phyloP scores from a whole-genome alignment of 1,139 yeast genomes.

The Barnettozyma hawaiiensis region DNA sequence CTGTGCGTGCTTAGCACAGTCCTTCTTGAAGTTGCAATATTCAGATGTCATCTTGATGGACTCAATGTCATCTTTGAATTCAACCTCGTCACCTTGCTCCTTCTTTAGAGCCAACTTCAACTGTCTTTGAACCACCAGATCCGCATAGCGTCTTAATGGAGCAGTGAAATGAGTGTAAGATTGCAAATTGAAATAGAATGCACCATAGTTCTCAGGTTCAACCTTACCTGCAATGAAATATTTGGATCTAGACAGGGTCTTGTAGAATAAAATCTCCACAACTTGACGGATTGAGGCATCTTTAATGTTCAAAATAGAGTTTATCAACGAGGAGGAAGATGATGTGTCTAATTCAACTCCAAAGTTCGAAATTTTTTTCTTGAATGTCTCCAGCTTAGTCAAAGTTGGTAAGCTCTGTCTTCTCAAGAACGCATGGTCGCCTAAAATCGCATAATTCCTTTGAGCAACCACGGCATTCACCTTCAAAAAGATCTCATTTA shows the following conservation, averaged over 20 bases:
- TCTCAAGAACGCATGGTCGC: constrained; percentile 78
- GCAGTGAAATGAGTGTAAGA: constrained; percentile 91
- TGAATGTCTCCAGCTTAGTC: constrained; percentile 76
- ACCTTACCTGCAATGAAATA: constrained; percentile 86
- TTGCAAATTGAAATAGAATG: constrained; percentile 77
- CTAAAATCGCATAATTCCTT: constrained; percentile 65
- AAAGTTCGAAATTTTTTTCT: constrained; percentile 59
- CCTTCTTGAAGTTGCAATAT: constrained; percentile 91
- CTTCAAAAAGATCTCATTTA: constrained; percentile 73
- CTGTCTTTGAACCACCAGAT: constrained; percentile 88
- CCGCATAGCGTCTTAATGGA: constrained; percentile 89
- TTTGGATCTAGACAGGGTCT: constrained; percentile 80
- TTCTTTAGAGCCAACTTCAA: constrained; percentile 55
- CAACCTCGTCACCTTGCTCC: constrained; percentile 25
- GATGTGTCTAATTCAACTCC: constrained; percentile 69
- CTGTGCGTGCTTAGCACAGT: constrained; percentile 89
- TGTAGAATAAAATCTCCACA: constrained; percentile 72
- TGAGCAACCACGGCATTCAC: constrained; percentile 87
- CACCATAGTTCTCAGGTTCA: constrained; percentile 73
- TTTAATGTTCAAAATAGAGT: constrained; percentile 59
- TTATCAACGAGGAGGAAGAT: constrained; percentile 66
- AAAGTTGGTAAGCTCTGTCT: constrained; percentile 83
- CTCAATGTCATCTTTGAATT: constrained; percentile 47
- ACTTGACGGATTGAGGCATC: constrained; percentile 66
- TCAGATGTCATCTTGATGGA: constrained; percentile 78